Conservation (phyloP, 495 filamentous ascomycete species). For the Aspergillus biplanus region DNA sequence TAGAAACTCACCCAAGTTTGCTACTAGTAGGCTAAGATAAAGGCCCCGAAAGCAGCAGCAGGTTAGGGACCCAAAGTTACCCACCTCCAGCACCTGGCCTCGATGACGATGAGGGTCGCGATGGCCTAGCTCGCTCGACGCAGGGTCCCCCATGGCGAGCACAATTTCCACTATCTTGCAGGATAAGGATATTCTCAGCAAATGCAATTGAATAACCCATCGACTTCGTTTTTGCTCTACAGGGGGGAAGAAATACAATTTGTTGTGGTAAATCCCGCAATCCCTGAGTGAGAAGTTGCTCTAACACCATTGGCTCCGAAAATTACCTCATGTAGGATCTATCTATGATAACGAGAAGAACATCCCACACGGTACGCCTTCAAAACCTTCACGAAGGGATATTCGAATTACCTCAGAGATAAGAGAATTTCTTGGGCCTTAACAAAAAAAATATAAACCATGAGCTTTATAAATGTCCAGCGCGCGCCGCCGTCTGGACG, state of each 20-base stretch:
- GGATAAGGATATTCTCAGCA: conserved; percentile 1
- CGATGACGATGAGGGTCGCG: too few relatives aligned
- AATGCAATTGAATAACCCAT: conserved; percentile 17
- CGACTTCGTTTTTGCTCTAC: background rate
- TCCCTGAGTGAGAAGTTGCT: background rate
- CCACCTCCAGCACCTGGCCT: too few relatives aligned
- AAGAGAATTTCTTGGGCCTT: background rate
- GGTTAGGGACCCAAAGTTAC: too few relatives aligned
- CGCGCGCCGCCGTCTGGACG: too few relatives aligned
- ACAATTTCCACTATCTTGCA: conserved; percentile 6
- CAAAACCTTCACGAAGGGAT: background rate
- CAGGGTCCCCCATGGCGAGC: background rate
- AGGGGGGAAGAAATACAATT: background rate
- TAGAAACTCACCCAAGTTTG: too few relatives aligned
- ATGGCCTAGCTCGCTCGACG: background rate
- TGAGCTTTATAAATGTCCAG: background rate
- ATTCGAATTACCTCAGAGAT: background rate
- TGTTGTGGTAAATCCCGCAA: conserved; percentile 10
- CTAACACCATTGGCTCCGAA: conserved; percentile 8
- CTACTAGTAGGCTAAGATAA: too few relatives aligned
- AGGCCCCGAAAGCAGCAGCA: too few relatives aligned
- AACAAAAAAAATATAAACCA: background rate
- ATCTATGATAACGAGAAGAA: too few relatives aligned
- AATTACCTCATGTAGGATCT: conserved; percentile 5
- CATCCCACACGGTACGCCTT: background rate